phyloP scores from a whole-genome alignment of 441 rosid species.

The Oxalis stricta region DNA sequence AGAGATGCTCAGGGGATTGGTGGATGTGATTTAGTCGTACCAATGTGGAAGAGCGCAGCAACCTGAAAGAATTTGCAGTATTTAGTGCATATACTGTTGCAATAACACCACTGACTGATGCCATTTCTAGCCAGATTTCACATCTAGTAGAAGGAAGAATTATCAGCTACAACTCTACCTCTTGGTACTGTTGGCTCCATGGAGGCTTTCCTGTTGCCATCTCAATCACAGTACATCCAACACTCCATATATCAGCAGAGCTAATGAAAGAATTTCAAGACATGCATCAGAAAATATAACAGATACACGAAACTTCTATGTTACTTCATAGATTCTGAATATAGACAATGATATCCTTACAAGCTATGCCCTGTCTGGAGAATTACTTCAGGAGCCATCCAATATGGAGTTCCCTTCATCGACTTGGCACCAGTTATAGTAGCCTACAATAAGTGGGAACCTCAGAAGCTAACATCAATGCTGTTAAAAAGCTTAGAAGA shows the following conservation, averaged over 20 bases:
- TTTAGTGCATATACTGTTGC: constrained; percentile 12
- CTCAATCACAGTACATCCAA: constrained; percentile 75
- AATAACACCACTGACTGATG: constrained; percentile 2
- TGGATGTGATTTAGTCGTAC: constrained; percentile 66
- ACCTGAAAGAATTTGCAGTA: constrained; percentile 26
- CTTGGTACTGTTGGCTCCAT: constrained; percentile 73
- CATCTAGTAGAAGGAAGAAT: constrained; percentile 1
- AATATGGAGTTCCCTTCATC: constrained; percentile 71
- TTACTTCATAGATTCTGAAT: no score
- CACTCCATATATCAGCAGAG: constrained; percentile 80
- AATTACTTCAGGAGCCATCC: constrained; percentile 92
- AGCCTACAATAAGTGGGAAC: constrained; percentile 33
- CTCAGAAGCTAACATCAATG: neutral
- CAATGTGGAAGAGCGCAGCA: constrained; percentile 65
- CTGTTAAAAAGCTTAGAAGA: neutral
- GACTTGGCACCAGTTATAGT: constrained; percentile 70
- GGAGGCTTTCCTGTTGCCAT: constrained; percentile 87
- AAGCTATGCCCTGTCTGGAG: constrained; percentile 76
- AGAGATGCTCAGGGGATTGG: constrained; percentile 66
- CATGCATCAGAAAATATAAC: no score
- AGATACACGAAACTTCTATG: no score
- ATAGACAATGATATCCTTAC: constrained; percentile 26
- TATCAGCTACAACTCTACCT: constrained; percentile 32
- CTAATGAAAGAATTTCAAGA: constrained; percentile 11
- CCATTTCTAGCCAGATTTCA: neutral